Percentiles rank a stretch among this genome's conserved stretches.
Evolutionary conservation across 345 rosid genomes (phyloP).

Genomic region (Aquilaria malaccensis): DNA sequence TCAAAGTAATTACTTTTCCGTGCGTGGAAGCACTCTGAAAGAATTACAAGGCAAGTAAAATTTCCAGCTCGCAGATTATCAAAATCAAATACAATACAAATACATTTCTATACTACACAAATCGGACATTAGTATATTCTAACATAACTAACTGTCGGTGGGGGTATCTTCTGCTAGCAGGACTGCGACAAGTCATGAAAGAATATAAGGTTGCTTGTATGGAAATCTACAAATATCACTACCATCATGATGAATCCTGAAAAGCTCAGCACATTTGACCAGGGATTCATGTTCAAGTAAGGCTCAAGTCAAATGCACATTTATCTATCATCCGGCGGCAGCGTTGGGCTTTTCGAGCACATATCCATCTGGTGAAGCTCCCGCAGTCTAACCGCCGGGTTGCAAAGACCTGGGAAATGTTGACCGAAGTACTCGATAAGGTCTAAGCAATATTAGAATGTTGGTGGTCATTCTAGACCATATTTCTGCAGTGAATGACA

Average conservation of each 20-base stretch:
- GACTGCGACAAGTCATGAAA: too few species aligned
- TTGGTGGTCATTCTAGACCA: background rate
- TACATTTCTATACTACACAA: background rate
- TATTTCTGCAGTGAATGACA: background rate
- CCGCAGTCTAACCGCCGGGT: conserved; percentile 43
- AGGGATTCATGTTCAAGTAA: background rate
- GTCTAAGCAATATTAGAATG: background rate
- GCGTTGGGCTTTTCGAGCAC: conserved; percentile 79
- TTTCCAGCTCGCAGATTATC: too few species aligned
- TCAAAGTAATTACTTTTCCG: too few species aligned
- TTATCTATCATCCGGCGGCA: conserved; percentile 45
- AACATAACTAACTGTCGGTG: too few species aligned
- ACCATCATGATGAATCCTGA: too few species aligned
- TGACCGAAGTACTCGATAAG: conserved; percentile 2
- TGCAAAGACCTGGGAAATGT: conserved; percentile 54
- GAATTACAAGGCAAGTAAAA: too few species aligned
- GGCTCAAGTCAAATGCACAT: background rate
- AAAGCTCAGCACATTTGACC: too few species aligned
- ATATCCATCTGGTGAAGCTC: conserved; percentile 59
- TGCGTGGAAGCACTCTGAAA: too few species aligned
- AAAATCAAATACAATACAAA: background rate
- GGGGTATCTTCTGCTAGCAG: too few species aligned
- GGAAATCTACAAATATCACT: too few species aligned
- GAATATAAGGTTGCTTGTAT: too few species aligned
- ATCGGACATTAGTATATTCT: background rate